phyloP scores from a whole-genome alignment of 192 early-diverging fungal genomes.

The Coemansia sp. region DNA sequence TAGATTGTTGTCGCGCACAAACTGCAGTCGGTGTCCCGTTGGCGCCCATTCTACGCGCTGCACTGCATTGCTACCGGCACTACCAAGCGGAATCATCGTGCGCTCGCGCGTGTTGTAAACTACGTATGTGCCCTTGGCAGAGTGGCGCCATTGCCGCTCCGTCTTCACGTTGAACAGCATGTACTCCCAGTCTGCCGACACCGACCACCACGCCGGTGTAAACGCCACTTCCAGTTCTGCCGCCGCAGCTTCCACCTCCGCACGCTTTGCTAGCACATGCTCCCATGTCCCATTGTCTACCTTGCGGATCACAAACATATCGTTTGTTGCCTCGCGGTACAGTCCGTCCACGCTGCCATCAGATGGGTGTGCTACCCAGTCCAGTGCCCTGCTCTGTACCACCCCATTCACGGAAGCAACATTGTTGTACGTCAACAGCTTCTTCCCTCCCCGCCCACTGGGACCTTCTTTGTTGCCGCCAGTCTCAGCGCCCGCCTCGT shows the following conservation, averaged over 20 bases:
- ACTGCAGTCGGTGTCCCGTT: slow-evolving; percentile 72
- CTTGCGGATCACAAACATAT: slow-evolving; percentile 28
- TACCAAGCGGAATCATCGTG: slow-evolving; percentile 60
- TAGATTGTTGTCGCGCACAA: slow-evolving; percentile 86
- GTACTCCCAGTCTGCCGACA: slow-evolving; percentile 80
- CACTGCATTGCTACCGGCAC: slow-evolving; percentile 47
- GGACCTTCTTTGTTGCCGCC: slow-evolving; percentile 7
- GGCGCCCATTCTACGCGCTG: slow-evolving; percentile 79
- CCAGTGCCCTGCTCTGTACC: slow-evolving; percentile 35
- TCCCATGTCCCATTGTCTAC: slow-evolving; percentile 40
- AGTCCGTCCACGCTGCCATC: slow-evolving; percentile 43
- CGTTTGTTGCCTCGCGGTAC: slow-evolving; percentile 24
- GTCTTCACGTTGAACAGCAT: slow-evolving; percentile 69
- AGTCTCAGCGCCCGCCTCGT: not conserved
- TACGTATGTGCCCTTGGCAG: slow-evolving; percentile 75
- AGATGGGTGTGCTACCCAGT: slow-evolving; percentile 47
- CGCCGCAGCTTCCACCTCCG: slow-evolving; percentile 29
- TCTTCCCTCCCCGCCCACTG: slow-evolving; percentile 31
- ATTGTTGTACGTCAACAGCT: slow-evolving; percentile 45
- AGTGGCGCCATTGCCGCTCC: slow-evolving; percentile 79
- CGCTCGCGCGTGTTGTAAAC: slow-evolving; percentile 68
- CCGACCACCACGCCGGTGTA: slow-evolving; percentile 53
- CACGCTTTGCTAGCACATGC: slow-evolving; percentile 26
- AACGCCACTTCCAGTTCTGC: slow-evolving; percentile 27
- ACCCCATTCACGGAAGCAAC: slow-evolving; percentile 20